Evolutionary conservation across 257 asterid genomes (phyloP).

Genomic region (Nicotiana paniculata): DNA sequence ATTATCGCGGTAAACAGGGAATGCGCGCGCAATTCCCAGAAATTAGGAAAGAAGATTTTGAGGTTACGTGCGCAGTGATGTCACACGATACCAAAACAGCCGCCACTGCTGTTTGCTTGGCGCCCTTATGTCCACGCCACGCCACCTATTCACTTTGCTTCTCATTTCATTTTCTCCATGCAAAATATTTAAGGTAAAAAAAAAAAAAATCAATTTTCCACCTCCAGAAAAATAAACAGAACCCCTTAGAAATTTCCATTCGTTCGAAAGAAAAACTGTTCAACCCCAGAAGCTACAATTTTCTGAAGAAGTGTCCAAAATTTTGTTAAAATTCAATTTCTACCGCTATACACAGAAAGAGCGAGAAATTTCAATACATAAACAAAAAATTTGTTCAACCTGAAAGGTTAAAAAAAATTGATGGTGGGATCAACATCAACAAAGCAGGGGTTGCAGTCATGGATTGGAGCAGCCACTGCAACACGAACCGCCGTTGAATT

Average conservation of each 20-base stretch:
- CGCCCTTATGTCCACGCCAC: slow-evolving; percentile 41
- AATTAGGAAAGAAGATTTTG: not conserved
- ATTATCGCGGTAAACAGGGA: no score
- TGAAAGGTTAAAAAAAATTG: not conserved
- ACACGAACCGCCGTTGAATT: slow-evolving; percentile 37
- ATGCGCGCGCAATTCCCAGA: not conserved
- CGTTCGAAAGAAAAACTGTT: not conserved
- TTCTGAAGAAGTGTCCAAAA: not conserved
- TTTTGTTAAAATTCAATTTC: not conserved
- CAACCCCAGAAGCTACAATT: not conserved
- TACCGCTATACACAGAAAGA: not conserved
- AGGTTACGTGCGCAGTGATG: not conserved
- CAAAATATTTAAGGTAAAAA: not conserved
- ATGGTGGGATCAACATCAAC: slow-evolving; percentile 50
- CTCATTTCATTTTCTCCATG: not conserved
- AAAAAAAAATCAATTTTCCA: not conserved
- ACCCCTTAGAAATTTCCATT: not conserved
- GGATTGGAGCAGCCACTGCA: slow-evolving; percentile 39
- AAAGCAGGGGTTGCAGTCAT: slow-evolving; percentile 48
- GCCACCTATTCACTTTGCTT: slow-evolving; percentile 15
- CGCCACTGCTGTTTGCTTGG: slow-evolving; percentile 21
- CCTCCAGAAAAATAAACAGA: not conserved
- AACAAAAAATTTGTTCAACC: not conserved
- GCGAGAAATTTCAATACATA: not conserved
- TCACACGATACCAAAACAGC: not conserved